These are phyloP conservation scores for Psilocybe tampanensis DNA, from an alignment of 768 basidiomycete genomes.

Conservation along the genomic window DNA sequence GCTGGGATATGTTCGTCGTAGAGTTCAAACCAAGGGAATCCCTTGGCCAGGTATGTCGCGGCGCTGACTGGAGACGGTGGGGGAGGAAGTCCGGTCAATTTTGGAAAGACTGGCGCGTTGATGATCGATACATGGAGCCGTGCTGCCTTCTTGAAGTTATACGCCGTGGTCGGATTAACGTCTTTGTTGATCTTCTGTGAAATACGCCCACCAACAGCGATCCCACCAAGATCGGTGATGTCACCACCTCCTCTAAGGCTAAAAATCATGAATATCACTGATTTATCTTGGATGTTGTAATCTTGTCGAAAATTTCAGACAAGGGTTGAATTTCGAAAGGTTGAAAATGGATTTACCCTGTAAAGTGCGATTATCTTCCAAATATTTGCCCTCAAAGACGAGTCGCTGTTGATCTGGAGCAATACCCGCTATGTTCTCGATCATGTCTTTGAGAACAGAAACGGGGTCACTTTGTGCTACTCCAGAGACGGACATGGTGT, in stretches of 20 bases:
- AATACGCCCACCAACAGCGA: conserved; percentile 10
- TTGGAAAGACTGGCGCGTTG: conserved; percentile 9
- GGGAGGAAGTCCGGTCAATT: conserved; percentile 12
- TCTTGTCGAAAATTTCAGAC: background rate
- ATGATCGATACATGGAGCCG: conserved; percentile 16
- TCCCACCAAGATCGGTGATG: conserved; percentile 1
- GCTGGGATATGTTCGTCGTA: conserved; percentile 15
- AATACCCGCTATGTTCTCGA: background rate
- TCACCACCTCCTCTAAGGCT: conserved; percentile 13
- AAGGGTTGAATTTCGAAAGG: background rate
- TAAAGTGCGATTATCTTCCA: background rate
- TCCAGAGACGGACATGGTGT: background rate
- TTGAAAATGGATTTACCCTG: background rate
- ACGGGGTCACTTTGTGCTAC: background rate
- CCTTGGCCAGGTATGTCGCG: conserved; percentile 11
- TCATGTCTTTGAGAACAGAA: background rate
- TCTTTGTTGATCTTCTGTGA: conserved; percentile 18
- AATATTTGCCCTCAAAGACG: background rate
- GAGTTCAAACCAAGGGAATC: conserved; percentile 14
- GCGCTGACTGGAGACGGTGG: conserved; percentile 14
- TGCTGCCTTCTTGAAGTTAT: conserved; percentile 6
- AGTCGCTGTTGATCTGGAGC: conserved; percentile 2
- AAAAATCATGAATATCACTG: background rate
- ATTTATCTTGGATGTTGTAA: background rate
- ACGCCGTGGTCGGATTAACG: conserved; percentile 8